A percentile compares a stretch with the other conserved stretches of the same genome.
Evolutionary conservation across 345 rosid species (phyloP).

Genomic region (Camelina laxa): DNA sequence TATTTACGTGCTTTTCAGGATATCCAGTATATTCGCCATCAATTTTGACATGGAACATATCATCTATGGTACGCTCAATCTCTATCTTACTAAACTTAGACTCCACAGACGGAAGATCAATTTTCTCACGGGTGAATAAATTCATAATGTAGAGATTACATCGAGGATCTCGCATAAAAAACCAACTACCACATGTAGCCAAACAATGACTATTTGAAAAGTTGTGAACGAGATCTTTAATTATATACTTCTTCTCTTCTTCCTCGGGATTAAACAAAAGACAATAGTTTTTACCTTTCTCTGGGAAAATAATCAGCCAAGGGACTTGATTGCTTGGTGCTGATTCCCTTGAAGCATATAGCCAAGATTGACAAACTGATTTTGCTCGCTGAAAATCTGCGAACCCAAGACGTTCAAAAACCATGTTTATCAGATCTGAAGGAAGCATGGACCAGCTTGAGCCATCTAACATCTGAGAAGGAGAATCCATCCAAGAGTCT

Average conservation of each 20-base stretch:
- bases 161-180: conserved; percentile 6
- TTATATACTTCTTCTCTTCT: background rate
- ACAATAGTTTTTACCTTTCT: conserved; percentile 13
- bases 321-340: conserved; percentile 3
- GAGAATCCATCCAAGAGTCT: background rate
- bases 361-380: conserved; percentile 17
- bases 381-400: conserved; percentile 26
- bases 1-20: background rate
- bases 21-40: background rate
- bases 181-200: conserved; percentile 22
- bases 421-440: background rate
- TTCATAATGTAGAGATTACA: conserved; percentile 7
- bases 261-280: conserved; percentile 25
- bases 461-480: background rate
- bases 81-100: background rate
- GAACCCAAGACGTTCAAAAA: conserved; percentile 17
- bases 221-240: conserved; percentile 3
- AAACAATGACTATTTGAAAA: conserved; percentile 6
- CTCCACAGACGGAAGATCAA: conserved; percentile 1
- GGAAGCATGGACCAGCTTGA: conserved; percentile 23
- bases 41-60: background rate
- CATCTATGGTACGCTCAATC: background rate
- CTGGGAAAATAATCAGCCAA: conserved; percentile 19
- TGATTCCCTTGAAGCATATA: background rate
- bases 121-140: conserved; percentile 6